Evolutionary conservation across 78 protist genomes (phyloP).

Genomic region (Dictyostelium purpureum): DNA sequence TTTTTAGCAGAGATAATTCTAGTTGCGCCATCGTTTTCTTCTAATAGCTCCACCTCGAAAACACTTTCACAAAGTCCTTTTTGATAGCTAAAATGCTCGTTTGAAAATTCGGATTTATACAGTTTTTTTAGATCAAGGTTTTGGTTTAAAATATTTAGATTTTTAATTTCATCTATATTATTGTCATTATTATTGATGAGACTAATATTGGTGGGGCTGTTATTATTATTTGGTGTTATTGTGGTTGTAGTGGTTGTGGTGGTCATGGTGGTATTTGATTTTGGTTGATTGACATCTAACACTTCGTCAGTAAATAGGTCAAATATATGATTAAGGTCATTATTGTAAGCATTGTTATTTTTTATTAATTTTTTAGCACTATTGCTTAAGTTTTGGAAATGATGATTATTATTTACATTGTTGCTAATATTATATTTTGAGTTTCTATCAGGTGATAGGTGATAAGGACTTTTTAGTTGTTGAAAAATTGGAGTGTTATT

Average conservation of each 20-base stretch:
- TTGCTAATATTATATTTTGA: not conserved
- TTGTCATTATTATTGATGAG: no score
- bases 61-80: no score
- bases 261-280: not conserved
- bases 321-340: not conserved
- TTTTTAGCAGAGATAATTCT: not conserved
- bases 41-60: no score
- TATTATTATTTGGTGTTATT: not conserved
- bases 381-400: not conserved
- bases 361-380: no score
- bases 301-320: not conserved
- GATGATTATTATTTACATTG: not conserved
- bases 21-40: not conserved
- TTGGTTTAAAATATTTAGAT: conserved; percentile 2
- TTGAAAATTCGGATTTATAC: not conserved
- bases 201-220: not conserved
- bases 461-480: not conserved
- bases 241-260: not conserved
- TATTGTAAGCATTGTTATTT: not conserved
- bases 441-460: not conserved
- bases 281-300: not conserved
- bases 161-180: no score
- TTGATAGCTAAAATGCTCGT: no score
- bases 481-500: no score
- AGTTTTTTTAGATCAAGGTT: not conserved